These are phyloP conservation scores for Schoenoplectus triqueter DNA, from an alignment of 202 grass and related monocot species.

Conservation along the genomic window DNA sequence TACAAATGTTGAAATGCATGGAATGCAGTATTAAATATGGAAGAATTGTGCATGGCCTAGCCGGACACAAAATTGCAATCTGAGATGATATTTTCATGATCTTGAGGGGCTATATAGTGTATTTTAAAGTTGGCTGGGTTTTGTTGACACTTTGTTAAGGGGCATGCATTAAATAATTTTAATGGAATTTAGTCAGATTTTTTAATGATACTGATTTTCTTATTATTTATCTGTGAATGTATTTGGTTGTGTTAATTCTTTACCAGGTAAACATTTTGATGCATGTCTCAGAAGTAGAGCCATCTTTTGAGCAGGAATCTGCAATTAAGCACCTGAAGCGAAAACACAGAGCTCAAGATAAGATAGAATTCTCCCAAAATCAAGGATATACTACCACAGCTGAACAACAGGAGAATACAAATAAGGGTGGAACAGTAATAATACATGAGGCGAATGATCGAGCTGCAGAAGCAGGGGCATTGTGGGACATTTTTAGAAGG, in stretches of 20 bases:
- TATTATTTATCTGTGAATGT: neutral
- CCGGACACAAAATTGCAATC: neutral
- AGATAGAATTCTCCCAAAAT: conserved; percentile 43
- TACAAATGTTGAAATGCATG: neutral
- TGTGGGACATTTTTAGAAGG: conserved; percentile 98
- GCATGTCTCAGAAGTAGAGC: conserved; percentile 59
- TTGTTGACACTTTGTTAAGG: neutral
- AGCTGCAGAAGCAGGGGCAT: conserved; percentile 57
- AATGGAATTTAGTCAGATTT: neutral
- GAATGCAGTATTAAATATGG: neutral
- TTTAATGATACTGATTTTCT: neutral
- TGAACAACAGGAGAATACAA: conserved; percentile 31
- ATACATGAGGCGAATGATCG: conserved; percentile 22
- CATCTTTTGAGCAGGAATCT: conserved; percentile 43
- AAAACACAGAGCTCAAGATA: conserved; percentile 63
- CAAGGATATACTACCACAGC: conserved; percentile 1
- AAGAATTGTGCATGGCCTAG: neutral
- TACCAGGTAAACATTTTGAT: conserved; percentile 89
- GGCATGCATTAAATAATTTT: neutral
- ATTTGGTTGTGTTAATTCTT: neutral
- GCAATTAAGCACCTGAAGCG: conserved; percentile 63
- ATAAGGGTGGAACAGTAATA: neutral
- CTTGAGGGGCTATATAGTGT: neutral
- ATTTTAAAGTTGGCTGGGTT: neutral
- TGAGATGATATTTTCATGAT: neutral